Evolutionary conservation across 495 filamentous ascomycete species (phyloP).

Genomic region (Hypoxylon trugodes): DNA sequence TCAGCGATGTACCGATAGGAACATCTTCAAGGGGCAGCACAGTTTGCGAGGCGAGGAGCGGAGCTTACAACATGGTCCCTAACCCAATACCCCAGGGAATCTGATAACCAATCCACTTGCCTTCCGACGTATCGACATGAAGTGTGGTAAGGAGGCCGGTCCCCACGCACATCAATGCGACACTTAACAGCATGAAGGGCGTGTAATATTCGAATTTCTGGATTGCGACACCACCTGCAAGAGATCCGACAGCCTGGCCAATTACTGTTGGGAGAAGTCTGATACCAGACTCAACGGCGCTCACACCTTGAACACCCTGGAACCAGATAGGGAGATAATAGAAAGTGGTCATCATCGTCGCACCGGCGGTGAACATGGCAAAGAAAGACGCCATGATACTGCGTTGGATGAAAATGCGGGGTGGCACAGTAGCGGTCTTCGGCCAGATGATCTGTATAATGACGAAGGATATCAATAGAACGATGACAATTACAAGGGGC

Average conservation of each 20-base stretch:
- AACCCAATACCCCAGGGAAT: conserved; percentile 65
- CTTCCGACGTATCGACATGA: conserved; percentile 33
- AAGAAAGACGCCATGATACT: conserved; percentile 10
- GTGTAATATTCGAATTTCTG: conserved; percentile 44
- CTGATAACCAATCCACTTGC: conserved; percentile 70
- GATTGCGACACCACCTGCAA: conserved; percentile 46
- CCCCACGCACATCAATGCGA: conserved; percentile 34
- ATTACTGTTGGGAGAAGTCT: conserved; percentile 61
- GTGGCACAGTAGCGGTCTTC: conserved; percentile 52
- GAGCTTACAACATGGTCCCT: conserved; percentile 60
- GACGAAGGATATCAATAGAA: conserved; percentile 42
- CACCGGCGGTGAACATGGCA: background rate
- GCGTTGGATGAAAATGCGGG: conserved; percentile 56
- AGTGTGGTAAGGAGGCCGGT: conserved; percentile 60
- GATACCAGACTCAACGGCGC: conserved; percentile 60
- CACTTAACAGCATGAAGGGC: conserved; percentile 47
- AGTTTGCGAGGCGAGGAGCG: background rate
- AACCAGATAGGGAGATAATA: conserved; percentile 74
- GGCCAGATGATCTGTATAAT: background rate
- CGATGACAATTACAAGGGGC: conserved; percentile 50
- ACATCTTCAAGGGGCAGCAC: background rate
- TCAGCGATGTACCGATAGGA: background rate
- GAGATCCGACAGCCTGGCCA: conserved; percentile 41
- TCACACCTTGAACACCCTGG: conserved; percentile 58
- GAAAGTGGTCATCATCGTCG: conserved; percentile 19